Percentiles rank a stretch among this genome's conserved stretches.
Conservation (phyloP, 192 early-diverging fungal species). For the Coemansia interrupta region DNA sequence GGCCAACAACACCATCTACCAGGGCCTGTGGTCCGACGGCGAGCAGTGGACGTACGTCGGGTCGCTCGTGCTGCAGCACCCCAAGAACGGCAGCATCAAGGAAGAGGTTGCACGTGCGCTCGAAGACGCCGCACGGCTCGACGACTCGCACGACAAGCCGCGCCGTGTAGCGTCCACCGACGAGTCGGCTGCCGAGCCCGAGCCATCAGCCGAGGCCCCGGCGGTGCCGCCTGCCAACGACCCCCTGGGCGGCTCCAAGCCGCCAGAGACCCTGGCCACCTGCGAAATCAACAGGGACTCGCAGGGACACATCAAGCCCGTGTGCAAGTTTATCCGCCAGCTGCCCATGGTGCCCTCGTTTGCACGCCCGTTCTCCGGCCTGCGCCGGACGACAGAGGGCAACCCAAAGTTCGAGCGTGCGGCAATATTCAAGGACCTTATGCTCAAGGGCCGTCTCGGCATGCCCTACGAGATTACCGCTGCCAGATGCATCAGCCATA, state of each 20-base stretch:
- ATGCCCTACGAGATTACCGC: constrained; percentile 29
- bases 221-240: constrained; percentile 14
- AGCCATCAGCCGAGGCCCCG: not conserved
- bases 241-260: constrained; percentile 23
- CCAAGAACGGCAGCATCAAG: constrained; percentile 37
- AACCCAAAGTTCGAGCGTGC: constrained; percentile 33
- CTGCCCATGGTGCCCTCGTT: constrained; percentile 46
- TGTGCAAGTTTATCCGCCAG: constrained; percentile 44
- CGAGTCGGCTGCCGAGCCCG: not conserved
- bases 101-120: constrained; percentile 38
- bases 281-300: constrained; percentile 44
- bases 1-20: constrained; percentile 51
- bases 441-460: constrained; percentile 27
- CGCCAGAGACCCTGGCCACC: constrained; percentile 44
- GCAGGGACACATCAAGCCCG: constrained; percentile 30
- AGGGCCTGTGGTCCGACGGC: constrained; percentile 51
- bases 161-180: not conserved
- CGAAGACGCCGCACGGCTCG: constrained; percentile 27
- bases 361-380: constrained; percentile 27
- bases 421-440: constrained; percentile 38
- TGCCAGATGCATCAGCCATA: constrained; percentile 38
- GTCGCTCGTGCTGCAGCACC: constrained; percentile 47
- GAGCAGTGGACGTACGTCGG: constrained; percentile 51
- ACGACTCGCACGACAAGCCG: constrained; percentile 2
- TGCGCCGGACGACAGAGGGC: constrained; percentile 36